Conservation (phyloP, 306 rosid genomes). For the Fragaria ananassa region DNA sequence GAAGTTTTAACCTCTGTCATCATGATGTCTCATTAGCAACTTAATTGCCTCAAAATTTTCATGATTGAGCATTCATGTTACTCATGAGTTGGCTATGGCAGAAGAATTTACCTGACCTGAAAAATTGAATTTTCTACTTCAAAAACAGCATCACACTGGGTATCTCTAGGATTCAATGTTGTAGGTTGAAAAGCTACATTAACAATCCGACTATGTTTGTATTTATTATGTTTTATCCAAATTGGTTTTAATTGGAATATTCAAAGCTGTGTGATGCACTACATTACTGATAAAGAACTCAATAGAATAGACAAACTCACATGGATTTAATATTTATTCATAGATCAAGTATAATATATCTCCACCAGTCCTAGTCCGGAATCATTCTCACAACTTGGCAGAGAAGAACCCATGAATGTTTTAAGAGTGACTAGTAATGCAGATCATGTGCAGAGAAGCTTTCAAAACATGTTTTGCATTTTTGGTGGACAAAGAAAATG, state of each 20-base stretch:
- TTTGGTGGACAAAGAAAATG: not conserved
- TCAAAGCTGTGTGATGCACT: not conserved
- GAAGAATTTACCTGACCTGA: not conserved
- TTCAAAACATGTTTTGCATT: not conserved
- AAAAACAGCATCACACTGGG: not conserved
- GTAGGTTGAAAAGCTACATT: not conserved
- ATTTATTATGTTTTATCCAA: constrained; percentile 10
- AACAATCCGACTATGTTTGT: not conserved
- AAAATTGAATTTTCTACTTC: not conserved
- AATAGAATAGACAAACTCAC: not conserved
- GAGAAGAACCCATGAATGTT: constrained; percentile 13
- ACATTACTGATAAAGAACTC: not conserved
- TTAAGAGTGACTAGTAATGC: constrained; percentile 11
- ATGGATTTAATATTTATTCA: not conserved
- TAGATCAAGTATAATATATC: not conserved
- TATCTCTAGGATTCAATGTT: not conserved
- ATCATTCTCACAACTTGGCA: constrained; percentile 27
- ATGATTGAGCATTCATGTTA: constrained; percentile 26
- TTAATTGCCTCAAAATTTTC: constrained; percentile 24
- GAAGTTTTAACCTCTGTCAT: constrained; percentile 35
- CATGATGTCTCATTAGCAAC: constrained; percentile 38
- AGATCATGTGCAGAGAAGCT: not conserved
- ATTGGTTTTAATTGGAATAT: constrained; percentile 2
- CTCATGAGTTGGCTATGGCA: not conserved
- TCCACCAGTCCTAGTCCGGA: not conserved